Evolutionary conservation across 352 stramenopile genomes (phyloP).

Genomic region (Globisporangium perplexum): DNA sequence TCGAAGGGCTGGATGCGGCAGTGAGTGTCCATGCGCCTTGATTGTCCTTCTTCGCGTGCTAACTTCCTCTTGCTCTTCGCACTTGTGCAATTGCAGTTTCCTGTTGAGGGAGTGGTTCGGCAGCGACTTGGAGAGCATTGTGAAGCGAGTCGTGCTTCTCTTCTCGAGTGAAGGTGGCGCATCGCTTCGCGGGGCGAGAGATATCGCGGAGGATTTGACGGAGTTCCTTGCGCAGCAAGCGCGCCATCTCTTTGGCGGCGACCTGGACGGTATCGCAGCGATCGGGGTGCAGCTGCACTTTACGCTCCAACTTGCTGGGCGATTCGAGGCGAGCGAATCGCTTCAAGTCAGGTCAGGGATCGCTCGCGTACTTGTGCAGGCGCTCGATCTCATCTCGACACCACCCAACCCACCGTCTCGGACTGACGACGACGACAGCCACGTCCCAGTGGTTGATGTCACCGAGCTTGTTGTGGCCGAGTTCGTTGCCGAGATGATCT

Average conservation of each 20-base stretch:
- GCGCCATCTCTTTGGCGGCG: not conserved
- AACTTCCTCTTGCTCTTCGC: not conserved
- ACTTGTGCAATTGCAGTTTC: slow-evolving; percentile 12
- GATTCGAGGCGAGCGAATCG: not conserved
- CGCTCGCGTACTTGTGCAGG: slow-evolving; percentile 2
- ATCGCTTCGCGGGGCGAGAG: slow-evolving; percentile 12
- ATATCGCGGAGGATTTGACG: slow-evolving; percentile 13
- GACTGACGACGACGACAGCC: too few relatives aligned
- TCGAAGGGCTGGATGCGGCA: slow-evolving; percentile 9
- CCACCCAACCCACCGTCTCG: not conserved
- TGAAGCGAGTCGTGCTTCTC: slow-evolving; percentile 6
- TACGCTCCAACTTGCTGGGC: slow-evolving; percentile 3
- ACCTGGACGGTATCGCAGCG: not conserved
- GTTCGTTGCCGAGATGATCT: slow-evolving; percentile 4
- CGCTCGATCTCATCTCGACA: slow-evolving; percentile 7
- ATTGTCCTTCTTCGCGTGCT: not conserved
- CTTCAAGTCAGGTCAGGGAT: slow-evolving; percentile 1
- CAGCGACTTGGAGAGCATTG: slow-evolving; percentile 11
- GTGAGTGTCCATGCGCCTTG: slow-evolving; percentile 1
- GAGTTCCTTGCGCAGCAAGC: slow-evolving; percentile 1
- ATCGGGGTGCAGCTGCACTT: not conserved
- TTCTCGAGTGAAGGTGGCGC: slow-evolving; percentile 14
- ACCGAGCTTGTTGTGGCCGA: slow-evolving; percentile 6
- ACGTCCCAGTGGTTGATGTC: not conserved
- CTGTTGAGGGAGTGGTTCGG: slow-evolving; percentile 22